Base-by-base conservation (phyloP, 1,284 basidiomycete genomes). In the Naganishia sp. region DNA sequence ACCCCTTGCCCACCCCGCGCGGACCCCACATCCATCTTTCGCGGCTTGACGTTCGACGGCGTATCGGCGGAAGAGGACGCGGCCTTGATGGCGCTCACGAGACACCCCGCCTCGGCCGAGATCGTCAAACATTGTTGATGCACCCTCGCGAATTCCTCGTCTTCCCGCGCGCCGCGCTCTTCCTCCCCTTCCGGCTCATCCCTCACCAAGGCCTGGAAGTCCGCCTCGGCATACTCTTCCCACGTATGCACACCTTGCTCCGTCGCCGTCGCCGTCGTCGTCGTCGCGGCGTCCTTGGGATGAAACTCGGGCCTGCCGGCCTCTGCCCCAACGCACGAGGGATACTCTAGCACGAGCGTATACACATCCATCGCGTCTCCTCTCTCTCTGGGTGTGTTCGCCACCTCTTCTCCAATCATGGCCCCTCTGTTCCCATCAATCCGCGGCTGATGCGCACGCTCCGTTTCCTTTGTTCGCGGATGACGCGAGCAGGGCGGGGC, bases 321-420 rank as follows among this genome's bases (percentile, higher is more conserved):
- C 21, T 21, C 21, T 21, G 21, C 21, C 21, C 21, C 21, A 21
- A 21, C 21, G 21, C 21, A 21, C 21, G 21, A 44, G 3, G 55
- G 55, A 31, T 46, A 46, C 9, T 42, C 44, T 16, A 57, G 46
- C 42, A 42, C 43, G 10, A 57, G 25, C 21, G 55, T 57, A 43
- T 57, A 57, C 25, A 57, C 45, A 31, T 57, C 55, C 55, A 57
- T 55, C 54, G 16, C 42, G 53, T 18, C 28, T 11, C 4, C 49
- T 10, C 15, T 21, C n/a, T 31, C 28, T 33, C 52, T 53, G 18
- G 18, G 46, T 48, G 46, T 18, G 16, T 48, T 48, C 46, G 46
- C 46, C 46, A 48, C 15, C 46, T 18, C 46, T 21, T 21, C 21
- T 21, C 21, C 21, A 21, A 3, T 7, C 18, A 6, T 48, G 6